Evolutionary conservation across 2,329 filamentous ascomycete genomes (phyloP).

Genomic region (Aspergillus proliferans): DNA sequence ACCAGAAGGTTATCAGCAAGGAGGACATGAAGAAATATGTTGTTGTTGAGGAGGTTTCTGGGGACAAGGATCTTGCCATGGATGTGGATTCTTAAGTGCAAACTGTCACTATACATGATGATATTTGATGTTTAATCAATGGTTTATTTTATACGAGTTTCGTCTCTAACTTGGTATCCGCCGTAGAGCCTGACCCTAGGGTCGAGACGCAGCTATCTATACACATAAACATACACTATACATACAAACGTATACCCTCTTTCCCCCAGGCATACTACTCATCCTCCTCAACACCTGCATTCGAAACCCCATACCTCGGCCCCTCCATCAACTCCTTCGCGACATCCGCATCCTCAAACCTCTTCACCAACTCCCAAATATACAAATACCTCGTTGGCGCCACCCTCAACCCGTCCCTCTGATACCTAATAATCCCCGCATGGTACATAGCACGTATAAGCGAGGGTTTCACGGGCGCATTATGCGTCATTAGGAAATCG

Average conservation of each 20-base stretch:
- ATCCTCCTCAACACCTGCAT: not conserved
- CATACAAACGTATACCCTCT: too few species aligned
- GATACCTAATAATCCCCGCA: conserved; percentile 42
- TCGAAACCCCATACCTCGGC: conserved; percentile 12
- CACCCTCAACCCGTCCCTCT: conserved; percentile 31
- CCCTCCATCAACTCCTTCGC: conserved; percentile 24
- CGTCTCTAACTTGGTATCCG: too few species aligned
- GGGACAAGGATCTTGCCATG: conserved; percentile 60
- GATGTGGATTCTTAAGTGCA: conserved; percentile 49
- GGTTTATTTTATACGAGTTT: too few species aligned
- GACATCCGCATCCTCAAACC: conserved; percentile 39
- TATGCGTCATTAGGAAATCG: conserved; percentile 36
- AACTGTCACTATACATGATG: too few species aligned
- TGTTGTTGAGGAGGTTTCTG: conserved; percentile 76
- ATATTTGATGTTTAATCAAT: not conserved
- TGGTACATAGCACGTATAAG: conserved; percentile 47
- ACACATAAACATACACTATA: too few species aligned
- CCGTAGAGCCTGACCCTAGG: too few species aligned
- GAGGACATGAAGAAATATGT: conserved; percentile 93
- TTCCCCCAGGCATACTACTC: too few species aligned
- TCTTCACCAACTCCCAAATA: conserved; percentile 38
- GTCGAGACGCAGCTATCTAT: too few species aligned
- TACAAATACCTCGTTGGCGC: conserved; percentile 33
- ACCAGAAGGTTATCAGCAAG: conserved; percentile 92
- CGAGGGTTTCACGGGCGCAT: conserved; percentile 37